Base-by-base conservation (phyloP, 1,284 basidiomycete species). In the Puccinia novopanici region DNA sequence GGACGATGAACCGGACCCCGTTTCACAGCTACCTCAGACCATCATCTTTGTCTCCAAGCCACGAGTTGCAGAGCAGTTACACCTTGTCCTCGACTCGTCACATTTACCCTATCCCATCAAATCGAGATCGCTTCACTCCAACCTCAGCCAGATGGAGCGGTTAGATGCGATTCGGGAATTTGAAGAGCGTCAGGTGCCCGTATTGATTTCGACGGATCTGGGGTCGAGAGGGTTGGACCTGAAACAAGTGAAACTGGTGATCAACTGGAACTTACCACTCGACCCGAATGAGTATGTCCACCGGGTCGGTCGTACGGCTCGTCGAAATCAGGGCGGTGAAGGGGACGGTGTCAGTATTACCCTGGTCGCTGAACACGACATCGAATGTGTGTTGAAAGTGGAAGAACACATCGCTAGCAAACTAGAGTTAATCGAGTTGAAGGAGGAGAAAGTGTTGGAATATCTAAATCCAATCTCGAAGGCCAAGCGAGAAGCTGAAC, bases 21-120 rank as follows among this genome's bases (percentile, higher is more conserved):
- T 88, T 0, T 81, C 87, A 87, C 79, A 81, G 9, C 93, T 73
- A 90, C 95, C 81, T 89, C 94, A 86, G 0, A 99, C 95, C 8
- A 98, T 99, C 85, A 94, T 99, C 82, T 99, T 99, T 86, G 94
- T 94, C 82, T 90, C 91, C 34, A 91, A 91, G 63, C 91, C 95
- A 79, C 90, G 91, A 63, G 96, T 94, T 0, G 95, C 92, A 0
- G 95, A 95, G 27, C 84, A 86, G 30, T 82, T 87, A 10, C 95
- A 95, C 84, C 88, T 98, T 73, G 94, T 95, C 61, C 87, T 90
- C 48, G 86, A 96, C 24, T 89, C 98, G 65, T 91, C 93, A 84
- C 89, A 90, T 42, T 72, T 61, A 24, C 83, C 83, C 34, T 89
- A 98, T 72, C 89, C 89, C 30, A 92, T 99, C 82, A 91, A 93